Evolutionary conservation across 257 asterid genomes (phyloP).

Genomic region (Thymus quinquecostatus): DNA sequence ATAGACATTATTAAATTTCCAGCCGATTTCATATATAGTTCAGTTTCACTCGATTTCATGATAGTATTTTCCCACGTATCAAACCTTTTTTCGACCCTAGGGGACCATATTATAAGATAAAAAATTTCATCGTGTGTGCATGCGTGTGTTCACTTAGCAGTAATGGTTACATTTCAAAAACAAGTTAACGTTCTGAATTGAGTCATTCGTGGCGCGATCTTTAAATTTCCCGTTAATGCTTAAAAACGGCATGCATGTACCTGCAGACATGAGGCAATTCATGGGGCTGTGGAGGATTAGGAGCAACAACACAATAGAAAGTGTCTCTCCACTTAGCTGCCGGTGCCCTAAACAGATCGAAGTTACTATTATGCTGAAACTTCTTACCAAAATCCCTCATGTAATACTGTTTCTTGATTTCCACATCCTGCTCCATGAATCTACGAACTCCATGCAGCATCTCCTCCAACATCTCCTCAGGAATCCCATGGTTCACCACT

Average conservation of each 20-base stretch:
- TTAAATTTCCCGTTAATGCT: no score
- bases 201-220: no score
- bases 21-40: no score
- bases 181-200: no score
- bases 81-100: no score
- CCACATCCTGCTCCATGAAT: slow-evolving; percentile 40
- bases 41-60: no score
- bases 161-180: no score
- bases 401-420: slow-evolving; percentile 40
- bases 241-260: neutral
- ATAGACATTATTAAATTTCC: no score
- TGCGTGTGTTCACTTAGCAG: no score
- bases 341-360: slow-evolving; percentile 36
- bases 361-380: slow-evolving; percentile 13
- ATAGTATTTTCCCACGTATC: no score
- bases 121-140: no score
- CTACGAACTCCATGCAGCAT: slow-evolving; percentile 31
- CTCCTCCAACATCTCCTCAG: slow-evolving; percentile 19
- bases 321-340: slow-evolving; percentile 52
- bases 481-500: slow-evolving; percentile 35
- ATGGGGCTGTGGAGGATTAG: slow-evolving; percentile 38
- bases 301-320: slow-evolving; percentile 30
- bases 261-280: slow-evolving; percentile 40
- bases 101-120: no score
- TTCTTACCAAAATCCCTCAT: slow-evolving; percentile 28